Conservation (phyloP, 2,329 filamentous ascomycete genomes). For the Fusarium torreyae region DNA sequence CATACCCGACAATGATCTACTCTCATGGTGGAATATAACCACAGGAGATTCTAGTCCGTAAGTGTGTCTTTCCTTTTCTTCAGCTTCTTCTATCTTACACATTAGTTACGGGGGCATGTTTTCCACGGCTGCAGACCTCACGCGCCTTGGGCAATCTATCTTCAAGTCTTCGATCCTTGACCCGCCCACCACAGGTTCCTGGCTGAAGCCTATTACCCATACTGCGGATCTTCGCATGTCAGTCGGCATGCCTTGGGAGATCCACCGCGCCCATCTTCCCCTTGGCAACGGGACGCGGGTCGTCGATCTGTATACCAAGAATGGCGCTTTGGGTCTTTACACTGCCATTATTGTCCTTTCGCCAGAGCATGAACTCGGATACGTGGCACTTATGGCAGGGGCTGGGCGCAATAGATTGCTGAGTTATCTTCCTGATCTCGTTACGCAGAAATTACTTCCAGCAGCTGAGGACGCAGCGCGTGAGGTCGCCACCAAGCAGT, state of each 20-base stretch:
- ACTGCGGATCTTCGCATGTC: constrained; percentile 12
- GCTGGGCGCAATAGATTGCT: background rate
- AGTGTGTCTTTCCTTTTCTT: background rate
- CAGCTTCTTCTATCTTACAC: rapidly evolving
- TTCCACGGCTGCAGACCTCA: constrained; percentile 18
- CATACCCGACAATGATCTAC: constrained; percentile 7
- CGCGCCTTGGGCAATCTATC: constrained; percentile 16
- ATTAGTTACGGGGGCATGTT: constrained; percentile 21
- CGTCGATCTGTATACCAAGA: constrained; percentile 21
- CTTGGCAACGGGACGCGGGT: background rate
- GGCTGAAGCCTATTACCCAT: constrained; percentile 19
- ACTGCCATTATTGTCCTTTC: constrained; percentile 11
- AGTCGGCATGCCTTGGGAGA: constrained; percentile 31
- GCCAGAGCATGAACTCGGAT: constrained; percentile 10
- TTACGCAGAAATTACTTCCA: background rate
- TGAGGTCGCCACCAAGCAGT: rapidly evolving
- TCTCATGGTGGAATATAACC: constrained; percentile 1
- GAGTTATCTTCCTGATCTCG: constrained; percentile 3
- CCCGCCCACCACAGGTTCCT: background rate
- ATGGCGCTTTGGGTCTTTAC: constrained; percentile 5
- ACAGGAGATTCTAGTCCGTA: constrained; percentile 7
- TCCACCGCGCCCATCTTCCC: background rate
- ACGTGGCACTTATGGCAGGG: background rate
- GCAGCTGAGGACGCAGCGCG: constrained; percentile 1
- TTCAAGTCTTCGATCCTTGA: constrained; percentile 8